Evolutionary conservation across 495 filamentous ascomycete species (phyloP).

Genomic region (Astrocystis sublimbata): DNA sequence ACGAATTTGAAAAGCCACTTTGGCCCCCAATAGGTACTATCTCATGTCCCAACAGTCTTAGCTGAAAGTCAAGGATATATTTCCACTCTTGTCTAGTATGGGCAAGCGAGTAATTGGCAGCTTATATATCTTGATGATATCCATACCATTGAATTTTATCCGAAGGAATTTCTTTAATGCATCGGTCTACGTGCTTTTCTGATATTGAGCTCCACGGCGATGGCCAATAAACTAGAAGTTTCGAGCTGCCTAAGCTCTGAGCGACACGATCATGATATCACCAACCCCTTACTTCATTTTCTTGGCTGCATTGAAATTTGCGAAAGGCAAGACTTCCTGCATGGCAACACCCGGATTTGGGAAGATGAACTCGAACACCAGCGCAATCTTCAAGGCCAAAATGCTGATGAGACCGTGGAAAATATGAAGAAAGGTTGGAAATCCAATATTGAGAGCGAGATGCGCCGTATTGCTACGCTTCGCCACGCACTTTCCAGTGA

Average conservation of each 20-base stretch:
- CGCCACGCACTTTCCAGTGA: not conserved
- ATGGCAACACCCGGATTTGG: conserved; percentile 18
- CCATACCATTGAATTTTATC: no score
- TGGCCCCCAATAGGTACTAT: not conserved
- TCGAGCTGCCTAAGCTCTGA: conserved; percentile 10
- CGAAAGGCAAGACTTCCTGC: conserved; percentile 27
- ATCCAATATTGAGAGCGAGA: not conserved
- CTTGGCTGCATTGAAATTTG: conserved; percentile 35
- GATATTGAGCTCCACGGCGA: not conserved
- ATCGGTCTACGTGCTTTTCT: no score
- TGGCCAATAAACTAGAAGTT: not conserved
- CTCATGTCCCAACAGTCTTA: no score
- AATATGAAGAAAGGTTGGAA: not conserved
- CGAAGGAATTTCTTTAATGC: no score
- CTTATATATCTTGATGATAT: no score
- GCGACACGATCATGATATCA: conserved; percentile 24
- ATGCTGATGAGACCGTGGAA: not conserved
- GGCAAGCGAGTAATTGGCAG: no score
- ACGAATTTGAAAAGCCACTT: not conserved
- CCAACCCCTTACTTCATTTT: conserved; percentile 35
- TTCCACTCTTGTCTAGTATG: no score
- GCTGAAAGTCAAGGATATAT: no score
- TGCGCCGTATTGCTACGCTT: not conserved
- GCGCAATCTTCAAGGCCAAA: not conserved
- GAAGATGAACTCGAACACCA: conserved; percentile 20